A percentile compares a stretch with the other conserved stretches of the same genome.
Conservation (phyloP, 148 eudicot genomes). For the Tetragonia tetragonoides region DNA sequence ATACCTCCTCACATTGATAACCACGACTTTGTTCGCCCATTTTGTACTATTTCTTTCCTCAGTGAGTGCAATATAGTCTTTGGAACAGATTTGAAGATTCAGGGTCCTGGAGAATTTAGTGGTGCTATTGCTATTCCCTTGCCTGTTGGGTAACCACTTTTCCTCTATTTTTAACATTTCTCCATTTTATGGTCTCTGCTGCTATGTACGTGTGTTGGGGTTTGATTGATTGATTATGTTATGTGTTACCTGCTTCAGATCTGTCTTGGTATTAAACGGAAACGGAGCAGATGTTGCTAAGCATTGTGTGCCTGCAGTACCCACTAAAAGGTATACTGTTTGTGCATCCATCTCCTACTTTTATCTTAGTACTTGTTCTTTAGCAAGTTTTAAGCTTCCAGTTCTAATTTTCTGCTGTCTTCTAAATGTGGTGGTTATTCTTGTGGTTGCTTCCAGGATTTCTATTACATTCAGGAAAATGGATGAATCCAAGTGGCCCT, state of each 20-base stretch:
- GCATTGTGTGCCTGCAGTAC: conserved; percentile 60
- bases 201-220: not conserved
- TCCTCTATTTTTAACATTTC: not conserved
- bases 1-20: conserved; percentile 98
- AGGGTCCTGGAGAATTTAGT: conserved; percentile 72
- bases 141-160: conserved; percentile 75
- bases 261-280: conserved; percentile 47
- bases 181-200: not conserved
- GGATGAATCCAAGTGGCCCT: conserved; percentile 47
- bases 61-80: conserved; percentile 86
- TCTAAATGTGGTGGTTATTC: not conserved
- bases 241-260: conserved; percentile 25
- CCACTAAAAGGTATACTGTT: conserved; percentile 38
- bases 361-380: not conserved
- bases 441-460: conserved; percentile 26
- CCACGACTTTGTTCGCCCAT: conserved; percentile 93
- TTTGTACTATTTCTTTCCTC: conserved; percentile 91
- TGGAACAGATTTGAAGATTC: conserved; percentile 69
- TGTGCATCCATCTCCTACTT: not conserved
- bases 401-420: not conserved
- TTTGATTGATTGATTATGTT: not conserved
- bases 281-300: conserved; percentile 55
- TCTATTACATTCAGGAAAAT: conserved; percentile 49
- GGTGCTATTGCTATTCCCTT: conserved; percentile 63
- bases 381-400: not conserved